Conservation (phyloP, 306 rosid genomes). For the Oxytropis ochrocephala region DNA sequence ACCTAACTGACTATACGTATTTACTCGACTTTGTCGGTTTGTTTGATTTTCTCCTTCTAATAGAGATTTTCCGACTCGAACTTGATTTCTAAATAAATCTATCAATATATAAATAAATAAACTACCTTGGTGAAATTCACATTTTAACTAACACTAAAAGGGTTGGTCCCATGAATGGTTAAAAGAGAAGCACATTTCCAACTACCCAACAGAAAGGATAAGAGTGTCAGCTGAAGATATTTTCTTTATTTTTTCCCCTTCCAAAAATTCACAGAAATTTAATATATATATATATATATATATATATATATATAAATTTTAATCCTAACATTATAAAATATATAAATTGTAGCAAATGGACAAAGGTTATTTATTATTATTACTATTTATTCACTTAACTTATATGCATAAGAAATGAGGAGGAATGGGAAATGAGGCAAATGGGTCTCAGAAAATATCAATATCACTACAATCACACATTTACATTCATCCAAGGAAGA, state of each 20-base stretch:
- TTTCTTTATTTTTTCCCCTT: neutral
- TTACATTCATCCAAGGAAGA: slow-evolving; percentile 18
- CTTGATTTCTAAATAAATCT: slow-evolving; percentile 2
- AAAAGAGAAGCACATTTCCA: neutral
- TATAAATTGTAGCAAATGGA: neutral
- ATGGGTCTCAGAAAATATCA: slow-evolving; percentile 1
- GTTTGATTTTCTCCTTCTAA: no score
- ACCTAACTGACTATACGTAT: no score
- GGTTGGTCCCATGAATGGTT: neutral
- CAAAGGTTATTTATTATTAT: neutral
- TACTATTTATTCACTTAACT: neutral
- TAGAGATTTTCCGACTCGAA: no score
- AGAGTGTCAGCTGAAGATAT: slow-evolving; percentile 19
- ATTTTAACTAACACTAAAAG: neutral
- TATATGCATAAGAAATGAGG: no score
- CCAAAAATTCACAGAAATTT: neutral
- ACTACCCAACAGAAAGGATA: slow-evolving; percentile 11
- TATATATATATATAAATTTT: neutral
- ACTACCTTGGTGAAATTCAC: neutral
- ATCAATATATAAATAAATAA: neutral
- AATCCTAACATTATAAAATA: neutral
- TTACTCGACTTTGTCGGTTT: no score
- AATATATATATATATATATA: no score
- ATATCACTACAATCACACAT: slow-evolving; percentile 40
- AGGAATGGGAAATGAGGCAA: neutral